Base-by-base conservation (phyloP, 2,329 filamentous ascomycete genomes). In the Fusarium scirpi region DNA sequence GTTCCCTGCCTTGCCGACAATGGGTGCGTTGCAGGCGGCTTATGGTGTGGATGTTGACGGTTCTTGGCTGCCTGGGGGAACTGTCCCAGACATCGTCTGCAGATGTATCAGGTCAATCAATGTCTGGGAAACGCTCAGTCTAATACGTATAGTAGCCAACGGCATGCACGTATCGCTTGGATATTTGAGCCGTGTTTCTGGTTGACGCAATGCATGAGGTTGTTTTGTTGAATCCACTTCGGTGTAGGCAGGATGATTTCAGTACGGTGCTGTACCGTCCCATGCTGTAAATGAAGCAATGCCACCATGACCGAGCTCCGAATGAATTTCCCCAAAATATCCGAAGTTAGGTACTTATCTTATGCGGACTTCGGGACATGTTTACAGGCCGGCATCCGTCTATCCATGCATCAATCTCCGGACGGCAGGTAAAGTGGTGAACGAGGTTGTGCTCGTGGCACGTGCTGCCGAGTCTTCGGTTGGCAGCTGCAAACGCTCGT, bases 41-140 rank as follows among this genome's bases (percentile, higher is more conserved):
- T 58, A 56, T 58, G 62, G 59, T 61, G 63, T 62, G 46, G 63
- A 55, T 48, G 40, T 61, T 65, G 58, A 62, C 25, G 52, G 63
- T 66, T 68, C 70, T 70, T 64, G 34, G 52, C 54, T 52, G 44
- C n/a, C 13, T 15, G 18, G 13, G 29, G 43, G 41, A 25, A 47
- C 20, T 9, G 22, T 55, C 38, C 54, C 30, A 57, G 44, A 48
- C 30, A 27, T n/a, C 20, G 11, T 30, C 30, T 24, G 8, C 38
- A 48, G 20, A 57, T 64, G 61, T 57, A 63, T 57, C 22, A 59
- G 34, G 24, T 49, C 43, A 32, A 34, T 51, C 43, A 32, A 34
- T 51, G 47, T 27, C 41, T 20, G 16, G 20, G 43, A 59, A 40
- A 43, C 29, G 18, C 38, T 45, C 38, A 34, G 47, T 40, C 45